A percentile compares a stretch with the other conserved stretches of the same genome.
phyloP scores from a whole-genome alignment of 257 asterid species.

The Haberlea rhodopensis region DNA sequence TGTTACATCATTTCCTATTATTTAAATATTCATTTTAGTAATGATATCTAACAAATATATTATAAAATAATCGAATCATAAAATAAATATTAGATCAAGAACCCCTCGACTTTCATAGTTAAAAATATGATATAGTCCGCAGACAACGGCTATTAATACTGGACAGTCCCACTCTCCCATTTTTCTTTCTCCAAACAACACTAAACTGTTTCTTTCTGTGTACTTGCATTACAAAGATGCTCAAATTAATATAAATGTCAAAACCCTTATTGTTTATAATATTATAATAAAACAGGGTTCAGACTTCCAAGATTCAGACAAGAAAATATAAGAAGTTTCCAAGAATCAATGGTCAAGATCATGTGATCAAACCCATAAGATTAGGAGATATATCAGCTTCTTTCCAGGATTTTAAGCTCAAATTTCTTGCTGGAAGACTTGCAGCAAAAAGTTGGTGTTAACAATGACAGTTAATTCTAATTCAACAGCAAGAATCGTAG shows the following conservation, averaged over 20 bases:
- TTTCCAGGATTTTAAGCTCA: slow-evolving; percentile 13
- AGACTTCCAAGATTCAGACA: slow-evolving; percentile 36
- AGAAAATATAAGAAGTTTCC: slow-evolving; percentile 50
- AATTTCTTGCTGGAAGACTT: neutral
- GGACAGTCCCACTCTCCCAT: slow-evolving; percentile 31
- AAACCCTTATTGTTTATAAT: slow-evolving; percentile 23
- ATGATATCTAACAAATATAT: too few species aligned
- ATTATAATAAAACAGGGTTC: slow-evolving; percentile 29
- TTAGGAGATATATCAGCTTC: slow-evolving; percentile 33
- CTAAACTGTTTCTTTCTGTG: slow-evolving; percentile 12
- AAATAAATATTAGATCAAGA: too few species aligned
- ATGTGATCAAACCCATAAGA: slow-evolving; percentile 44
- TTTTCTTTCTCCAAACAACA: slow-evolving; percentile 24
- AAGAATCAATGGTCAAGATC: slow-evolving; percentile 64
- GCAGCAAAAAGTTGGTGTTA: neutral
- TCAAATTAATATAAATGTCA: slow-evolving; percentile 28
- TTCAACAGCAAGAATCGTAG: slow-evolving; percentile 25
- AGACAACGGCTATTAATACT: slow-evolving; percentile 53
- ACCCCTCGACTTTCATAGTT: slow-evolving; percentile 22
- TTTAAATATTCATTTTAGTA: too few species aligned
- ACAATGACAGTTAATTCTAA: slow-evolving; percentile 25
- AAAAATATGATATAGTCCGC: slow-evolving; percentile 28
- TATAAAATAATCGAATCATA: too few species aligned
- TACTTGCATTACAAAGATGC: slow-evolving; percentile 22
- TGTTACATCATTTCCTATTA: too few species aligned